Conservation (phyloP, 177 flowering plant species). For the Telopea speciosissima region DNA sequence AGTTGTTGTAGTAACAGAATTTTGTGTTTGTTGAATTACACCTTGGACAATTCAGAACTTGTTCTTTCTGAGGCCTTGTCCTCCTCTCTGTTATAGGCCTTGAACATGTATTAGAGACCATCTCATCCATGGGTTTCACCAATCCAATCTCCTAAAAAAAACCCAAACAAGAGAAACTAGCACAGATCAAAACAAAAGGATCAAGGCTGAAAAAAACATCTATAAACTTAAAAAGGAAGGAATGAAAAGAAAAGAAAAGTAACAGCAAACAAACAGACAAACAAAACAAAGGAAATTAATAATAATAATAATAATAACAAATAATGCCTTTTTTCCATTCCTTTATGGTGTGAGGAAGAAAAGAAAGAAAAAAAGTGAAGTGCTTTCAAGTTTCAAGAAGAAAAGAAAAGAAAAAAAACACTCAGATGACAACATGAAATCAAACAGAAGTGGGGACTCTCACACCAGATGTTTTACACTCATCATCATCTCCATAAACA, state of each 20-base stretch:
- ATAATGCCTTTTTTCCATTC: neutral
- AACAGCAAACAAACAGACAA: neutral
- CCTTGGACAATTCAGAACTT: constrained; percentile 51
- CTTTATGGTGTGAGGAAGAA: neutral
- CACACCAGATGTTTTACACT: neutral
- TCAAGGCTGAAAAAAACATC: neutral
- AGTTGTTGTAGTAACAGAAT: constrained; percentile 7
- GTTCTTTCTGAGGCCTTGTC: constrained; percentile 42
- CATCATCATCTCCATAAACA: neutral
- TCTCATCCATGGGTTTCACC: constrained; percentile 30
- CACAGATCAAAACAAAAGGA: neutral
- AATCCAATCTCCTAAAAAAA: constrained; percentile 12
- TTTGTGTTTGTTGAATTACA: constrained; percentile 50
- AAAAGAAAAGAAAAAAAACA: neutral
- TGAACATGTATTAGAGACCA: constrained; percentile 15
- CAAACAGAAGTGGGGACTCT: neutral
- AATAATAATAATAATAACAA: neutral
- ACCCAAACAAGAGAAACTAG: too few relatives aligned
- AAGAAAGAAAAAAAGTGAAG: neutral
- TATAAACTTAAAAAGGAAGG: neutral
- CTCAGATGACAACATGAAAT: neutral
- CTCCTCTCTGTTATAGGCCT: constrained; percentile 23
- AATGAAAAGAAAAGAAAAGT: neutral
- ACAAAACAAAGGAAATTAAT: neutral
- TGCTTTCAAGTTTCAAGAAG: neutral